Percentiles rank a stretch among this genome's conserved stretches.
phyloP scores from a whole-genome alignment of 305 asterid species.

The Ruellia speciosa region DNA sequence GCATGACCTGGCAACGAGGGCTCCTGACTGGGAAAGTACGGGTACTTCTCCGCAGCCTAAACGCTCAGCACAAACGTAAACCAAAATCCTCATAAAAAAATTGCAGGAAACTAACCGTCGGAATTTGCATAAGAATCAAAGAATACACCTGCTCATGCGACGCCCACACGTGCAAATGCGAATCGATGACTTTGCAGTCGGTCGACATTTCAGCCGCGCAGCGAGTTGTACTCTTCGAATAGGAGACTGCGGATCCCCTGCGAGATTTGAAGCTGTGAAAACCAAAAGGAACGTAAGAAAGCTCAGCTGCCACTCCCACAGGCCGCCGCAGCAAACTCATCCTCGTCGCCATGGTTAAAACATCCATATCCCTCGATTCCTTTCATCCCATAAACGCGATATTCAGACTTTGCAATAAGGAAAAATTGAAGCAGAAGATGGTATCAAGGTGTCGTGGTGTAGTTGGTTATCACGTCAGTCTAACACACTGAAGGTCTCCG shows the following conservation, averaged over 20 bases:
- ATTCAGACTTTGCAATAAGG: background rate
- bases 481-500: slow-evolving; percentile 99
- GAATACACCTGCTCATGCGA: slow-evolving; percentile 49
- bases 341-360: background rate
- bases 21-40: slow-evolving; percentile 83
- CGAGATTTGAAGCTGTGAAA: background rate
- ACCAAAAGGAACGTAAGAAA: too few relatives aligned
- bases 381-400: background rate
- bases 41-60: slow-evolving; percentile 68
- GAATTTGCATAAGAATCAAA: too few relatives aligned
- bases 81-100: background rate
- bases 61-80: slow-evolving; percentile 10
- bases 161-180: slow-evolving; percentile 95
- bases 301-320: too few relatives aligned
- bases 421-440: background rate
- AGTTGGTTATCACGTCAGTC: slow-evolving; percentile 99
- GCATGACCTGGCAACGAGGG: slow-evolving; percentile 68
- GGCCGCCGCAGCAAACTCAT: too few relatives aligned
- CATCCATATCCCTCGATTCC: background rate
- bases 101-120: background rate
- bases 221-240: slow-evolving; percentile 10
- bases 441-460: slow-evolving; percentile 69
- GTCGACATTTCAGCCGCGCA: slow-evolving; percentile 38
- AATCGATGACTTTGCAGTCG: slow-evolving; percentile 48
- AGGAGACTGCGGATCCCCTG: background rate